Evolutionary conservation across 441 rosid genomes (phyloP), one percentile per base, ranked within the genome.

Genomic region (Eugenia klotzschiana): DNA sequence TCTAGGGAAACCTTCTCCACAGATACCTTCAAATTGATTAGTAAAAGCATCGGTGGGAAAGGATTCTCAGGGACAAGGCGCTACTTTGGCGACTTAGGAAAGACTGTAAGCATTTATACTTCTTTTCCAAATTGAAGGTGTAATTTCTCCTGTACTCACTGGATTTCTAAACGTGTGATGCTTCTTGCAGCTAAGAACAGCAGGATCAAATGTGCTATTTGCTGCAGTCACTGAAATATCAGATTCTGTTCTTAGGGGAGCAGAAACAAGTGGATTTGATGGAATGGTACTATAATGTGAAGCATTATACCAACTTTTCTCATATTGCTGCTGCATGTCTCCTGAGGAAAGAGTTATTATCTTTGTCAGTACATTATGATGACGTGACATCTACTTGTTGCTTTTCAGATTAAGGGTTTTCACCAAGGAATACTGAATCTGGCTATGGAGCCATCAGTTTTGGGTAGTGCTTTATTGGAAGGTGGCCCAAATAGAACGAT

Each of bases 361-460:
- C 56, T 50, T 25, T 49, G 57, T 25, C 1, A 1, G 40, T 56
- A 26, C 57, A 8, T 11, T 15, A 29, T 49, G 40, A 25, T 2
- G 56, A 53, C 56, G 41, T 58, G 41, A 43, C 53, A 81, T 58
- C 16, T 55, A 57, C 26, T 77, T 82, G 49, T 88, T 81, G 46
- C 16, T n/a, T 72, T 84, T 81, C 89, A 96, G 99, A 89, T 94
- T 79, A 91, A 88, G 82, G 98, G 99, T 81, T 94, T 96, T 89
- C 96, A 91, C 90, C 96, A 96, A 82, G 99, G 98, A 86, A 90
- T 96, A 88, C 86, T 96, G 86, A 94, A 91, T 91, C 89, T 96
- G 91, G 98, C 99, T 43, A 96, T 96, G 99, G 99, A 96, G 86
- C 99, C 98, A 82, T 94, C 97, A 6, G 85, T 95, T 29, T 85